Conservation (phyloP, 83 land plant genomes). For the Isoetes engelmannii region DNA sequence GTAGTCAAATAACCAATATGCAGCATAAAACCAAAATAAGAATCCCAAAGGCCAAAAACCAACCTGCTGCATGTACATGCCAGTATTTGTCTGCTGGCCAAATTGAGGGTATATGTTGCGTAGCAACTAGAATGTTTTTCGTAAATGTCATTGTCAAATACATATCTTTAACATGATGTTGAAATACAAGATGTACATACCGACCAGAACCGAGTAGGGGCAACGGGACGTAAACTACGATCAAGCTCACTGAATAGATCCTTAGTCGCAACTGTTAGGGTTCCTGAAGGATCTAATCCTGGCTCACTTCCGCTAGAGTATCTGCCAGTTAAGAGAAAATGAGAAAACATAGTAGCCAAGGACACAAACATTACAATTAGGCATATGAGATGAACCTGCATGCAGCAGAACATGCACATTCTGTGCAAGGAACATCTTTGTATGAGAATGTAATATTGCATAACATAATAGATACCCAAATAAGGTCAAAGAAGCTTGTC, state of each 20-base stretch:
- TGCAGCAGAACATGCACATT: too few species aligned
- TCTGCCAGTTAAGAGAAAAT: background rate
- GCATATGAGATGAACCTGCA: too few species aligned
- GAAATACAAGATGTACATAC: conserved; percentile 4
- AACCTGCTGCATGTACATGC: conserved; percentile 29
- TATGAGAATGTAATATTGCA: too few species aligned
- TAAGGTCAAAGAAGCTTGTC: too few species aligned
- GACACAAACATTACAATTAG: too few species aligned
- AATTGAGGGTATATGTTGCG: conserved; percentile 37
- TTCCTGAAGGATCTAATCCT: conserved; percentile 26
- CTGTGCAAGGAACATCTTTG: too few species aligned
- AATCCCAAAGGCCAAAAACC: too few species aligned
- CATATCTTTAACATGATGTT: background rate
- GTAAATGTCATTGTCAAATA: background rate
- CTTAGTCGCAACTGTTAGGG: conserved; percentile 31
- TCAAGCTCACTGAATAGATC: conserved; percentile 35
- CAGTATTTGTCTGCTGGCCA: conserved; percentile 33
- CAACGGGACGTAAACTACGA: conserved; percentile 22
- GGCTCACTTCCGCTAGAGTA: conserved; percentile 17
- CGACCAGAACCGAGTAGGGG: conserved; percentile 32
- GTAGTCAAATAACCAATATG: background rate
- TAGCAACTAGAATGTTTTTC: background rate
- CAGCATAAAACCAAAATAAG: background rate
- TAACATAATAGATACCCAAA: too few species aligned
- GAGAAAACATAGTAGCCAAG: too few species aligned